phyloP scores from a whole-genome alignment of 805 yeast genomes.

The Nakazawaea populi region DNA sequence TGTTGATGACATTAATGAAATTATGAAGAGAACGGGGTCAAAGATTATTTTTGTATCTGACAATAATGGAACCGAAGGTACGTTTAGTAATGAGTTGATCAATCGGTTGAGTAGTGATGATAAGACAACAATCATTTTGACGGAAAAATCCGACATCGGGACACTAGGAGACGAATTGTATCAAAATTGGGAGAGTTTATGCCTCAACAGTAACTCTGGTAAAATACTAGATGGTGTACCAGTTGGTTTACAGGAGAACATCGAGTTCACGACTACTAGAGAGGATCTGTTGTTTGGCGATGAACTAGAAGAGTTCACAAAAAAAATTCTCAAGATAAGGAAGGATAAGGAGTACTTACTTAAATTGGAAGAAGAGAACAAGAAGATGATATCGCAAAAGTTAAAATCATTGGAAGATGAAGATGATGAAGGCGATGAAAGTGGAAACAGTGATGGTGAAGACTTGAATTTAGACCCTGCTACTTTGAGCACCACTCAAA shows the following conservation, averaged over 20 bases:
- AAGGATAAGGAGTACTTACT: slow-evolving; percentile 26
- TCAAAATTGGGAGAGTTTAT: slow-evolving; percentile 45
- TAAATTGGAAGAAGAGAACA: slow-evolving; percentile 26
- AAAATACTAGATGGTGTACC: slow-evolving; percentile 56
- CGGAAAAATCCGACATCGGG: slow-evolving; percentile 51
- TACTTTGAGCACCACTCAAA: slow-evolving; percentile 2
- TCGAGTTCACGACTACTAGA: slow-evolving; percentile 32
- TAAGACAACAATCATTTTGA: slow-evolving; percentile 65
- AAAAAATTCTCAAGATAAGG: slow-evolving; percentile 39
- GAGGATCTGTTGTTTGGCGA: slow-evolving; percentile 46
- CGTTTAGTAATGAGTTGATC: slow-evolving; percentile 46
- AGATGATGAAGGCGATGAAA: slow-evolving; percentile 23
- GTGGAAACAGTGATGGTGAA: slow-evolving; percentile 15
- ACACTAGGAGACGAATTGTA: slow-evolving; percentile 47
- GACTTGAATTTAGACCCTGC: slow-evolving; percentile 12
- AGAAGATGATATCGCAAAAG: slow-evolving; percentile 17
- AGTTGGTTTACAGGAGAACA: slow-evolving; percentile 42
- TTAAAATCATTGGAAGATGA: slow-evolving; percentile 17
- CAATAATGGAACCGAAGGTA: slow-evolving; percentile 57
- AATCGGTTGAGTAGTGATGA: slow-evolving; percentile 56
- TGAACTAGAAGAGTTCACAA: slow-evolving; percentile 45
- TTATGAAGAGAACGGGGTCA: slow-evolving; percentile 54
- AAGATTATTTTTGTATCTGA: slow-evolving; percentile 80
- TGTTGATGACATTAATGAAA: slow-evolving; percentile 33
- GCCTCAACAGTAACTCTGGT: slow-evolving; percentile 28